Base-by-base conservation (phyloP, 495 filamentous ascomycete genomes). In the Podospora sp. region DNA sequence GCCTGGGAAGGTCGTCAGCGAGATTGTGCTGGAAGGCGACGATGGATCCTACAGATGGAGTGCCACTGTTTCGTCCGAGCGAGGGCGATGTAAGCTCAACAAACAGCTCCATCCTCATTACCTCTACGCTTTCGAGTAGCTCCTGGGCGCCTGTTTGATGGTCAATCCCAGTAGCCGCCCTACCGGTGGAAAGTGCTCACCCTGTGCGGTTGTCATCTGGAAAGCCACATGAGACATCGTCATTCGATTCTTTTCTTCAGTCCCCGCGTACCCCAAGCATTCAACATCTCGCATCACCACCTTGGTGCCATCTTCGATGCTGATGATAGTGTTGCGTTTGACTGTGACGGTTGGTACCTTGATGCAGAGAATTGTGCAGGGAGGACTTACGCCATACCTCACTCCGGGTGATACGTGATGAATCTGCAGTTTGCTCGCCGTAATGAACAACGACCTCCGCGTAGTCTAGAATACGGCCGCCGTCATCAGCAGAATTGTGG, bases 101-200 rank as follows among this genome's bases (percentile, higher is more conserved):
- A 46, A 72, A 69, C 11, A 75, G 61, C 27, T 73, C 73, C 52
- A 46, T 70, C 33, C 65, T 26, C 71, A 75, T 73, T 14, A 62
- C 62, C 35, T 73, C 69, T 2, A 75, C 36, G 6, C 63, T 65
- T 20, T 68, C n/a, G 18, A 69, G 61, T 2, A 75, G 40, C 18
- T 52, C 8, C 6, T 52, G 58, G 33, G 69, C 61, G 7, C 56
- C 69, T 71, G 14, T 21, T 62, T 33, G 21, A 12, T 6, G 0
- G 22, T 68, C 49, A 63, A 36, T 52, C n/a, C 36, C 21, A n/a
- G 2, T 7, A 11, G 22, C 6, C 20, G 8, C 6, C 57, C n/a
- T 36, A 3, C 22, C 21, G 2, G 21, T 16, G 36, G 24, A 8
- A 6, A 11, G 9, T 12, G 33, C 60, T 27, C 27, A 62, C 60